Base-by-base conservation (phyloP, 2,329 filamentous ascomycete species). In the Chalara sp. region DNA sequence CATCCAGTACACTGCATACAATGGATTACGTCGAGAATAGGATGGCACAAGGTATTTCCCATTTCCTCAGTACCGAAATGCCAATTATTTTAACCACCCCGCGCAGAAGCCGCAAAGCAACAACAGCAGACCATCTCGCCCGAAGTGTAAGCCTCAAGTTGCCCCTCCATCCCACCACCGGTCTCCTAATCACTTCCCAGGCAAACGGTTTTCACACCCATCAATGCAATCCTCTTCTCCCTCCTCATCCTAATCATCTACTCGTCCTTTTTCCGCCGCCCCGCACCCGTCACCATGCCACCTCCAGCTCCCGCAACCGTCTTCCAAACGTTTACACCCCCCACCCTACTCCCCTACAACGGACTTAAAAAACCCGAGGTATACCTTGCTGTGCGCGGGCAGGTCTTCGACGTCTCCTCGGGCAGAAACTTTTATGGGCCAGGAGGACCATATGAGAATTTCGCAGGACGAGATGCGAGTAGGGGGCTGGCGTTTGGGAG, bases 341-440 rank as follows among this genome's bases (percentile, higher is more conserved):
- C 73, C 41, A 89, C 88, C 4, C 82, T 99, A n/a, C 79, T 89
- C 32, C 87, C 89, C 32, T 92, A 84, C 77, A 91, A 92, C 71
- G 93, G 93, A 66, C 72, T 76, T 49, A 78, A 87, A 63, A 78
- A 77, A 62, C 74, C 73, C 59, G 89, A 89, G 46, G 88, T 97
- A 51, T 96, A 89, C 70, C 80, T 99, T 46, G 87, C 89, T n/a
- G 90, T 97, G 13, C 87, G 89, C 41, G 91, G 93, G 48, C 83
- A 83, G 47, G 85, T 97, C 56, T 97, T 96, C 67, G 93, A 99
- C 67, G 92, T 97, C 29, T 83, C 84, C 0, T 73, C 83, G 11
- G 92, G 93, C 29, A 81, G 86, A 64, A 91, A 95, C 74, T 97
- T 97, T 70, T 99, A 99, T 72, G 93, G 93, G 4, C 93, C 93